phyloP scores from a whole-genome alignment of 148 eudicot genomes.

The Dianthus caryophyllus region DNA sequence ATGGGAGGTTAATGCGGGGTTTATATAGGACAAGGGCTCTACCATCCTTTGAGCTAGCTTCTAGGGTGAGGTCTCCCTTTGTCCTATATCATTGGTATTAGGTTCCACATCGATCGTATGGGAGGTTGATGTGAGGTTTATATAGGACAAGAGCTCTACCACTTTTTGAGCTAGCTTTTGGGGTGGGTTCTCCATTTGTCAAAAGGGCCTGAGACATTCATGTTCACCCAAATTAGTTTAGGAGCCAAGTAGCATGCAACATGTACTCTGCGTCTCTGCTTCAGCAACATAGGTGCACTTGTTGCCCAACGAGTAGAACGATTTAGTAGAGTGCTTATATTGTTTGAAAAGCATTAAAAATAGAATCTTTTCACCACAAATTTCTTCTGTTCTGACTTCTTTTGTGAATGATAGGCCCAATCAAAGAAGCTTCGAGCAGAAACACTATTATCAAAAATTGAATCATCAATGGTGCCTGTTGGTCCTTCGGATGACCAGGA shows the following conservation, averaged over 20 bases:
- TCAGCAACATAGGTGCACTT: too few relatives aligned
- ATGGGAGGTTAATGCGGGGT: too few relatives aligned
- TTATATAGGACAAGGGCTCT: too few relatives aligned
- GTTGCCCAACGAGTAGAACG: background rate
- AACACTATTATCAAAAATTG: slow-evolving; percentile 67
- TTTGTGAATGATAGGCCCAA: slow-evolving; percentile 59
- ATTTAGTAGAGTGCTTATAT: background rate
- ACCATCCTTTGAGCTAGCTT: too few relatives aligned
- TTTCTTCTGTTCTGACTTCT: slow-evolving; percentile 14
- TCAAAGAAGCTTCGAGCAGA: slow-evolving; percentile 80
- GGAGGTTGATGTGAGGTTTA: too few relatives aligned
- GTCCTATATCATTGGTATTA: too few relatives aligned
- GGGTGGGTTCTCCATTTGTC: too few relatives aligned
- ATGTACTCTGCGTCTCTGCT: background rate
- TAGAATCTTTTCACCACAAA: background rate
- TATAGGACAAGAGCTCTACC: too few relatives aligned
- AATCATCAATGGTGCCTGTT: slow-evolving; percentile 76
- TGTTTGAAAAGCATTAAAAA: background rate
- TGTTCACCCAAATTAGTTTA: background rate
- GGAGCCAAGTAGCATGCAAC: background rate
- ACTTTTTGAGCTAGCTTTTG: too few relatives aligned
- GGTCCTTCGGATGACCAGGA: slow-evolving; percentile 91
- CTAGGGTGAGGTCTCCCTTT: too few relatives aligned
- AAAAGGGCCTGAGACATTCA: background rate
- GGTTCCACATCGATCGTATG: too few relatives aligned